A percentile compares a stretch with the other conserved stretches of the same genome.
phyloP scores from a whole-genome alignment of 2,329 filamentous ascomycete genomes.

The Penicillium palitans region DNA sequence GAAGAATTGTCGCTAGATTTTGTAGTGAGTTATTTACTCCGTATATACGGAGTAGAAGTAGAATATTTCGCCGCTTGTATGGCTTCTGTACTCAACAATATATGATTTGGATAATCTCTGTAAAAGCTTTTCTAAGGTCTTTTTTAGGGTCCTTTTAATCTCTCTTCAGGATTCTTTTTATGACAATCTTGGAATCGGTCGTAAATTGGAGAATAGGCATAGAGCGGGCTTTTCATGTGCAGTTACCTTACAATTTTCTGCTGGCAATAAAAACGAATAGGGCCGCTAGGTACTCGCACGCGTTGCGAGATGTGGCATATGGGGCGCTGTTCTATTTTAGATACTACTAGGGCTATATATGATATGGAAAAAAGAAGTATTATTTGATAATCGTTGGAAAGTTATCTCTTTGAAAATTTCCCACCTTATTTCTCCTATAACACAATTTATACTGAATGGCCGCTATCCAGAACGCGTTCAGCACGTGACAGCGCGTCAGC shows the following conservation, averaged over 20 bases:
- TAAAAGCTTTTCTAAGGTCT: background rate
- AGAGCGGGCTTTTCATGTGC: no score
- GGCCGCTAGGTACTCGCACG: background rate
- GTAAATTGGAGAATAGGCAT: background rate
- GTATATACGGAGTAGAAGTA: no score
- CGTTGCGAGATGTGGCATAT: background rate
- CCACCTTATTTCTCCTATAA: background rate
- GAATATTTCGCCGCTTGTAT: background rate
- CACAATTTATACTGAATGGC: conserved; percentile 1
- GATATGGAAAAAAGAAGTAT: background rate
- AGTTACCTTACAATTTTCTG: background rate
- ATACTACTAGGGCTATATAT: background rate
- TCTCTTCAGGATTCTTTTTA: background rate
- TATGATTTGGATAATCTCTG: background rate
- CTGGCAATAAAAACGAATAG: background rate
- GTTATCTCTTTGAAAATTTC: background rate
- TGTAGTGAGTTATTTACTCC: background rate
- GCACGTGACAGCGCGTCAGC: conserved; percentile 8
- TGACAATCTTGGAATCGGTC: background rate
- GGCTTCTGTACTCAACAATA: background rate
- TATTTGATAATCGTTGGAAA: background rate
- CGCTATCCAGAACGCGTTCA: background rate
- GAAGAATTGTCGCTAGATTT: background rate
- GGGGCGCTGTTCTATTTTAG: background rate
- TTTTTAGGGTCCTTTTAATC: background rate